Evolutionary conservation across 768 basidiomycete genomes (phyloP), one percentile per base, ranked within the genome.

Genomic region (Mycena rebaudengoi): DNA sequence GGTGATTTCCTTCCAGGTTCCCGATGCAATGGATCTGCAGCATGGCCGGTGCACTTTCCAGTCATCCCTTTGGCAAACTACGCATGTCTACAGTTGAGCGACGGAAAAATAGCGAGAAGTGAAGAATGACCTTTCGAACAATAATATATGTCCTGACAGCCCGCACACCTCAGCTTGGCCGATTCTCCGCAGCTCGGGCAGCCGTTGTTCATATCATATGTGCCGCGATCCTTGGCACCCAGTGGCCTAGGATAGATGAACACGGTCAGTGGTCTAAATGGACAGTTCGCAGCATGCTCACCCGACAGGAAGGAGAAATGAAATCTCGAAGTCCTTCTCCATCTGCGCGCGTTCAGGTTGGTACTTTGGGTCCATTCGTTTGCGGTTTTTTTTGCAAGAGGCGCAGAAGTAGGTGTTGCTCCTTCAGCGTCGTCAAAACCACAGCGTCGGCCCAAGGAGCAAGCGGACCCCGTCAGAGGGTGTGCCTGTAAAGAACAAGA

Each of bases 271-370:
- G 51, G 49, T 16, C 59, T 43, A 13, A 5, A 23, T 29, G 39
- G 18, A 20, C 14, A 14, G 16, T 13, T 3, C n/a, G 32, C 21
- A 45, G 30, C 28, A 21, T 16, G 25, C 35, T 3, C 16, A 37
- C 61, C 61, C 61, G 18, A 62, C 41, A 14, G 61, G 61, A 8
- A 62, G n/a, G 18, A 62, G 37, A 21, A 62, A 62, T 5, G 43
- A 50, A 1, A 54, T 23, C 28, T 37, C 32, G 29, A 62, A 62
- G 28, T 13, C 12, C 7, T 39, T n/a, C 28, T 33, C 61, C 7
- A 28, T 41, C 11, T n/a, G 16, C 14, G 20, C 13, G 21, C 61
- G 50, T 8, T 48, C 45, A 11, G 52, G 44, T 7, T 20, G 21
- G 21, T 62, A 62, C 13, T 12, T 30, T 5, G 53, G 26, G 18